These are phyloP conservation scores for Metschnikowia bowlesiae DNA, from an alignment of 805 yeast species.

Conservation along the genomic window DNA sequence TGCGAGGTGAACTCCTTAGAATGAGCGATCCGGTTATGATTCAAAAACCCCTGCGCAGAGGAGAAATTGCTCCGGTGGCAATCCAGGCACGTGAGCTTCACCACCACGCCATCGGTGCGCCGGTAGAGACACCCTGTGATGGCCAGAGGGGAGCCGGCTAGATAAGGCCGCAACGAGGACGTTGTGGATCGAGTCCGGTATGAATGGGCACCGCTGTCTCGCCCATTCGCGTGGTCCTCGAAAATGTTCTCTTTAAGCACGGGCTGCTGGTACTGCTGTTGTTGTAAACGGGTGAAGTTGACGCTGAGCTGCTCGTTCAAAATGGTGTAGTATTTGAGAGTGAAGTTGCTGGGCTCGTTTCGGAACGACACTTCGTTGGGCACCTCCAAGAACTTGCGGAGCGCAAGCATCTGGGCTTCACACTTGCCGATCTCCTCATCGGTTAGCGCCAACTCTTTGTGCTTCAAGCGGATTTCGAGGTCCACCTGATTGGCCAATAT, in stretches of 20 bases:
- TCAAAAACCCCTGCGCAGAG: constrained; percentile 75
- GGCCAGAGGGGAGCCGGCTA: constrained; percentile 16
- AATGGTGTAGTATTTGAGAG: constrained; percentile 37
- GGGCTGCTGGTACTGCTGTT: constrained; percentile 13
- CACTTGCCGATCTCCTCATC: constrained; percentile 54
- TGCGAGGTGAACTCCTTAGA: constrained; percentile 65
- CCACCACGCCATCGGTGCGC: constrained; percentile 67
- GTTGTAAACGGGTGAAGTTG: constrained; percentile 27
- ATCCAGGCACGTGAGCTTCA: constrained; percentile 61
- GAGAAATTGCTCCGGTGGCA: constrained; percentile 69
- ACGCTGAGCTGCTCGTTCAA: constrained; percentile 31
- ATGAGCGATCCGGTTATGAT: constrained; percentile 73
- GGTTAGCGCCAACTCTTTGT: constrained; percentile 48
- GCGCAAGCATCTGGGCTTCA: constrained; percentile 51
- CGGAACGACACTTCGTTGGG: constrained; percentile 37
- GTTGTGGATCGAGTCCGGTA: constrained; percentile 50
- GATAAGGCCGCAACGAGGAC: constrained; percentile 49
- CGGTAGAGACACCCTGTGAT: constrained; percentile 52
- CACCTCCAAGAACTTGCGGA: constrained; percentile 43
- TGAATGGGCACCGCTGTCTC: constrained; percentile 19
- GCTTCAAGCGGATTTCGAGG: constrained; percentile 56
- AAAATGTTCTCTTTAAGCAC: constrained; percentile 13
- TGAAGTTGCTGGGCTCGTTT: constrained; percentile 43
- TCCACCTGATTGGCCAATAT: constrained; percentile 47
- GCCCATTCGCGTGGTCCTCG: not conserved